Evolutionary conservation across 2,329 filamentous ascomycete genomes (phyloP).

Genomic region (Stachybotrys echinatus): DNA sequence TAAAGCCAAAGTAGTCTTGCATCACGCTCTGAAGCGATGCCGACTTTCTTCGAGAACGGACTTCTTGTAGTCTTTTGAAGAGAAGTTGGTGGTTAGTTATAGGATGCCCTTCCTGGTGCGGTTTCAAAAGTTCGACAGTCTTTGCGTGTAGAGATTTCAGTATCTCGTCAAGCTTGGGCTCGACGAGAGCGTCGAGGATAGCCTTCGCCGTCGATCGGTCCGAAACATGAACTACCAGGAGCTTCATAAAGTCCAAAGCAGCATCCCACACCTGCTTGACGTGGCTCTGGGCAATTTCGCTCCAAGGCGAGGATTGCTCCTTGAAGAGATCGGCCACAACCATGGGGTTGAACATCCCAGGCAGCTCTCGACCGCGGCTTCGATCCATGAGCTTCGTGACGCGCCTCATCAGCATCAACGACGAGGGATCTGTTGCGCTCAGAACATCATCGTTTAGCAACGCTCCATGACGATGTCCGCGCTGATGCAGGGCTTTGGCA

Average conservation of each 20-base stretch:
- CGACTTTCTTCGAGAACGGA: slow-evolving; percentile 10
- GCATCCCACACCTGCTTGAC: slow-evolving; percentile 9
- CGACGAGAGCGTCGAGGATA: slow-evolving; percentile 10
- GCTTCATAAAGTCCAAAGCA: slow-evolving; percentile 4
- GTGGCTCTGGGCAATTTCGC: slow-evolving; percentile 28
- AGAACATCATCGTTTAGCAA: slow-evolving; percentile 7
- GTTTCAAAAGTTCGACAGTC: slow-evolving; percentile 35
- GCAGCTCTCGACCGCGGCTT: slow-evolving; percentile 43
- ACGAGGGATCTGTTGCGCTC: neutral
- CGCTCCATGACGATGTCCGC: slow-evolving; percentile 29
- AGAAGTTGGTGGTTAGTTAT: slow-evolving; percentile 50
- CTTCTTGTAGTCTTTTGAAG: slow-evolving; percentile 27
- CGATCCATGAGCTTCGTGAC: slow-evolving; percentile 14
- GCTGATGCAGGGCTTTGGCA: slow-evolving; percentile 30
- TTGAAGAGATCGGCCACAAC: slow-evolving; percentile 55
- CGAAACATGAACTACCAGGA: slow-evolving; percentile 8
- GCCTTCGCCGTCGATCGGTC: slow-evolving; percentile 7
- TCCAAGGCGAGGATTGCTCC: slow-evolving; percentile 53
- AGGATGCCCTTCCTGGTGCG: slow-evolving; percentile 37
- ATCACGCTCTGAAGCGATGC: slow-evolving; percentile 1
- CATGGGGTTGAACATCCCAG: slow-evolving; percentile 55
- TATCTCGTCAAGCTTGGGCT: slow-evolving; percentile 11
- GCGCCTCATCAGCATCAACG: slow-evolving; percentile 5
- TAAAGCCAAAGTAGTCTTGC: slow-evolving; percentile 3
- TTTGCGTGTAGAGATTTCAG: slow-evolving; percentile 29